phyloP scores from a whole-genome alignment of 2,329 filamentous ascomycete species.

The Apiospora pterosperma region DNA sequence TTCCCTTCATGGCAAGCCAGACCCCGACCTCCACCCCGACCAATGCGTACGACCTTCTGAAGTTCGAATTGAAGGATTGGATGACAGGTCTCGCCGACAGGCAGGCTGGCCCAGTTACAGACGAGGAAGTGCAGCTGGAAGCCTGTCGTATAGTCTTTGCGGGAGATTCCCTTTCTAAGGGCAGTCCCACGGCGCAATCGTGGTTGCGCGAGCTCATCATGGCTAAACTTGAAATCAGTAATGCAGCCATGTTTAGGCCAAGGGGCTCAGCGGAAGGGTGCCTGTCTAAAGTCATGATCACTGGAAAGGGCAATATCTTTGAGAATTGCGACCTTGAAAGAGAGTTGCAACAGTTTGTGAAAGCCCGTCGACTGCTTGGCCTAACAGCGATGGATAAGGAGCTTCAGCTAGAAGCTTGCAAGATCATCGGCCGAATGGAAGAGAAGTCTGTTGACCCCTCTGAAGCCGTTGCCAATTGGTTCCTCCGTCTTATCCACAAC shows the following conservation, averaged over 20 bases:
- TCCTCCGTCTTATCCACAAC: conserved; percentile 47
- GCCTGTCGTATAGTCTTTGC: conserved; percentile 57
- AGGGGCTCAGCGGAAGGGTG: conserved; percentile 43
- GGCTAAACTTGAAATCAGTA: conserved; percentile 38
- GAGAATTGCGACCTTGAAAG: conserved; percentile 53
- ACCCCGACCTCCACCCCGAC: conserved; percentile 43
- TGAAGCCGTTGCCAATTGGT: conserved; percentile 51
- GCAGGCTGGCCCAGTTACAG: conserved; percentile 38
- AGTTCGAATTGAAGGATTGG: conserved; percentile 54
- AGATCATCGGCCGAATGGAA: conserved; percentile 55
- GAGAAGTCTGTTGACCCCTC: conserved; percentile 46
- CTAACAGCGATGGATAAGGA: conserved; percentile 57
- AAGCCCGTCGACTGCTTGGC: conserved; percentile 49
- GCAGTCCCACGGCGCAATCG: conserved; percentile 33
- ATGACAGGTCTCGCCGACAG: conserved; percentile 40
- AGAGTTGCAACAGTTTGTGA: conserved; percentile 53
- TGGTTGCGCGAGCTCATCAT: conserved; percentile 61
- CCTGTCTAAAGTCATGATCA: conserved; percentile 49
- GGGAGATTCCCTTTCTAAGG: conserved; percentile 43
- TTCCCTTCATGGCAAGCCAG: conserved; percentile 49
- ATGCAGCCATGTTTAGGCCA: conserved; percentile 45
- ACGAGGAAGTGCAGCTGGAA: conserved; percentile 54
- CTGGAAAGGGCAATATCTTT: conserved; percentile 55
- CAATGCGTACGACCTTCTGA: conserved; percentile 60
- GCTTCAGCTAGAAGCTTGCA: conserved; percentile 57